phyloP scores from a whole-genome alignment of 1,139 yeast species.

The Kurtzmaniella quercitrusa region DNA sequence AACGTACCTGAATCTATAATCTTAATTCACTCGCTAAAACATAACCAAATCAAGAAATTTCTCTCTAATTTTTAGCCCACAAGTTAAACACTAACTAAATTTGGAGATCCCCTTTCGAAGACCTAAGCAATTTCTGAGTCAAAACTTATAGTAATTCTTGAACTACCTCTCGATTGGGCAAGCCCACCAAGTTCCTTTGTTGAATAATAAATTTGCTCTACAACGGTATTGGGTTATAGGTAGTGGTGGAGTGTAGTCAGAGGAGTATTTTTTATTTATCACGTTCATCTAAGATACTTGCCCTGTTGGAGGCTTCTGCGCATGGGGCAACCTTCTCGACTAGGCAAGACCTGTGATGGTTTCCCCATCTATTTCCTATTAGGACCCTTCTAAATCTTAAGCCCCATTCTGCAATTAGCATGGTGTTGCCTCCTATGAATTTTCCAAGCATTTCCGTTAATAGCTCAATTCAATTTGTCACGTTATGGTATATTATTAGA shows the following conservation, averaged over 20 bases:
- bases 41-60: no score
- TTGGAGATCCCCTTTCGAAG: no score
- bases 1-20: no score
- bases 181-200: no score
- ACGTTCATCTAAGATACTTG: not conserved
- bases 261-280: not conserved
- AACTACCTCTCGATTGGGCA: no score
- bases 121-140: no score
- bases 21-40: no score
- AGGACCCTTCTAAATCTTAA: not conserved
- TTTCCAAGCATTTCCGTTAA: not conserved
- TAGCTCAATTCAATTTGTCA: no score
- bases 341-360: not conserved
- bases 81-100: no score
- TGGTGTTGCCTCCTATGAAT: not conserved
- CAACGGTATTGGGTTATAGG: no score
- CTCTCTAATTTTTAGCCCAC: not conserved
- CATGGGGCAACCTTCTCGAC: not conserved
- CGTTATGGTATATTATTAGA: not conserved
- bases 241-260: constrained; percentile 1
- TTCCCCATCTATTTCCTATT: not conserved
- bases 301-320: not conserved
- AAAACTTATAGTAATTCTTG: no score
- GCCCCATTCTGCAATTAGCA: not conserved
- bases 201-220: no score